phyloP scores from a whole-genome alignment of 768 basidiomycete genomes.

The Albatrellus ellisii region DNA sequence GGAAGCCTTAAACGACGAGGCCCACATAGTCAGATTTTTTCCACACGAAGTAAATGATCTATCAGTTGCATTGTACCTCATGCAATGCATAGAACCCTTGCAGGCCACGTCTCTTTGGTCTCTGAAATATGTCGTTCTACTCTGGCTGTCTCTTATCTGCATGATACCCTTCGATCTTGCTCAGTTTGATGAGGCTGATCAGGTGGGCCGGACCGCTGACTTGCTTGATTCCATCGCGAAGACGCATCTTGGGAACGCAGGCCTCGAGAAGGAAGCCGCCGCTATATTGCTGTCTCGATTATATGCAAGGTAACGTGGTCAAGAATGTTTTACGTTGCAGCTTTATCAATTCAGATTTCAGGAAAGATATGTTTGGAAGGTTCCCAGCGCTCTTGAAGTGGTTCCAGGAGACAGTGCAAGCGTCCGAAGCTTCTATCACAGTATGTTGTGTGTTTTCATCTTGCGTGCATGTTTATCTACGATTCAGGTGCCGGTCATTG shows the following conservation, averaged over 20 bases:
- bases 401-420: too few species aligned
- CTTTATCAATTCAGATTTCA: slow-evolving; percentile 17
- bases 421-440: too few species aligned
- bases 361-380: slow-evolving; percentile 34
- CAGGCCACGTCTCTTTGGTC: slow-evolving; percentile 47
- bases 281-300: slow-evolving; percentile 70
- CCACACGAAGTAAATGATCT: slow-evolving; percentile 86
- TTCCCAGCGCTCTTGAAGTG: slow-evolving; percentile 7
- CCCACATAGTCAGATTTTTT: slow-evolving; percentile 69
- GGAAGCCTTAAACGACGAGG: not conserved
- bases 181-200: slow-evolving; percentile 60
- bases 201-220: slow-evolving; percentile 39
- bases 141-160: slow-evolving; percentile 92
- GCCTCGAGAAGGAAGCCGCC: slow-evolving; percentile 77
- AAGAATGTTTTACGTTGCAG: slow-evolving; percentile 5
- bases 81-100: slow-evolving; percentile 32
- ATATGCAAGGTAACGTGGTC: slow-evolving; percentile 51
- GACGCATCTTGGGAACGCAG: slow-evolving; percentile 46
- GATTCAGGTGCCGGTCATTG: too few species aligned
- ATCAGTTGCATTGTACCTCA: slow-evolving; percentile 55
- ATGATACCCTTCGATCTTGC: slow-evolving; percentile 88
- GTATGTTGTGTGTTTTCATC: too few species aligned
- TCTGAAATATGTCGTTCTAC: slow-evolving; percentile 66
- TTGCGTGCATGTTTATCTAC: too few species aligned
- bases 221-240: slow-evolving; percentile 47